Evolutionary conservation across 2,329 filamentous ascomycete genomes (phyloP).

Genomic region (Elsinoe ampelina): DNA sequence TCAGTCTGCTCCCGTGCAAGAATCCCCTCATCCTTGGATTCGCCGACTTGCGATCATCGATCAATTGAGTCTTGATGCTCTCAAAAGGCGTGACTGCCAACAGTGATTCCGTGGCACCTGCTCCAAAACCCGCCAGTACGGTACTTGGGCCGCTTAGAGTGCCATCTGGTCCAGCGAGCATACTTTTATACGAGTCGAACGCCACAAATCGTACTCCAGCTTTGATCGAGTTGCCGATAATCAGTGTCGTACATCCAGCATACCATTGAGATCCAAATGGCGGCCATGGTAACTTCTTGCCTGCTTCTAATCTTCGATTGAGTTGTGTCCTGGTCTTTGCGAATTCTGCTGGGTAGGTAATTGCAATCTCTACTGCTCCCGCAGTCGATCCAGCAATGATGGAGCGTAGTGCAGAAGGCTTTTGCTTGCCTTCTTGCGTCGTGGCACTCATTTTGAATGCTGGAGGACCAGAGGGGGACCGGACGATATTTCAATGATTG

Average conservation of each 20-base stretch:
- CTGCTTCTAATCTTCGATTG: slow-evolving; percentile 70
- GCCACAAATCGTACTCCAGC: slow-evolving; percentile 93
- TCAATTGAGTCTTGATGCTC: slow-evolving; percentile 96
- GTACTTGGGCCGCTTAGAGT: slow-evolving; percentile 85
- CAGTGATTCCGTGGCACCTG: slow-evolving; percentile 86
- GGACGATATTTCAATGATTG: too few species aligned
- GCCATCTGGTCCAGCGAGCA: slow-evolving; percentile 74
- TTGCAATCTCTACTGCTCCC: slow-evolving; percentile 88
- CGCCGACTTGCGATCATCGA: slow-evolving; percentile 83
- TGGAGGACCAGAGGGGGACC: too few species aligned
- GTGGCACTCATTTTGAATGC: slow-evolving; percentile 12
- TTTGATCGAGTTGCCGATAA: slow-evolving; percentile 94
- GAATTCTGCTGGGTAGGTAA: slow-evolving; percentile 93
- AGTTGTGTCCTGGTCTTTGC: slow-evolving; percentile 93
- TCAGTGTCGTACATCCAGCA: slow-evolving; percentile 90
- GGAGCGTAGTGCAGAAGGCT: slow-evolving; percentile 76
- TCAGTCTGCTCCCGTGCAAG: slow-evolving; percentile 78
- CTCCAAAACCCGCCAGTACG: slow-evolving; percentile 87
- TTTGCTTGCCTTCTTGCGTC: slow-evolving; percentile 22
- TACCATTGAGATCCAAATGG: slow-evolving; percentile 94
- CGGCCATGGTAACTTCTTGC: slow-evolving; percentile 87
- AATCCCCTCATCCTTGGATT: slow-evolving; percentile 87
- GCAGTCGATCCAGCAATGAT: slow-evolving; percentile 89
- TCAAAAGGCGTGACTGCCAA: slow-evolving; percentile 94
- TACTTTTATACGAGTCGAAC: slow-evolving; percentile 84